Evolutionary conservation across 2,329 filamentous ascomycete species (phyloP), one percentile per base, ranked within the genome.

Genomic region (Podosphaera xanthii): DNA sequence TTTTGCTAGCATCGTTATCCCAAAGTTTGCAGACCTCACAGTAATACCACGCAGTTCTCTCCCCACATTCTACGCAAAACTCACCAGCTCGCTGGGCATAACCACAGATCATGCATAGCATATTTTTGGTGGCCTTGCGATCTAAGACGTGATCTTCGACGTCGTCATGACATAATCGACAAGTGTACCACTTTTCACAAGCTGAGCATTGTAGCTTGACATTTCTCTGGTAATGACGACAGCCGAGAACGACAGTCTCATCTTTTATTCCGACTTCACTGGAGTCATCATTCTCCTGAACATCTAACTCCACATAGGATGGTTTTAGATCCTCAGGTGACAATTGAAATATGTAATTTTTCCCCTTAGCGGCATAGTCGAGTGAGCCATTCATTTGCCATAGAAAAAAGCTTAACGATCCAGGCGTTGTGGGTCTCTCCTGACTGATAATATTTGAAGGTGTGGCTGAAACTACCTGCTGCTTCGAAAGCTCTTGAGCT

Each of bases 91-190:
- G 80, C 67, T 98, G 92, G 1, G 92, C 84, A 59, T 85, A 87
- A 5, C 83, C 81, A 70, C 92, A 98, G 35, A 89, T 76, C 92
- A 98, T 98, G 70, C 92, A 98, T 4, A 98, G 78, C 92, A 98
- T 98, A 67, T 96, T 85, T 70, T 84, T 84, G 6, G 91, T 98
- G 65, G 87, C 85, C 65, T 82, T 83, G 58, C 92, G 81, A 65
- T 90, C 81, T 60, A 98, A 75, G 61, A 74, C 76, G 69, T 95
- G 88, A 64, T 87, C 82, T 67, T 96, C 87, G 7, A 75, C 78
- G 56, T 82, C 80, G 69, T 98, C 89, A 68, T 98, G 92, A 68
- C 92, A 98, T 68, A 97, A 84, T 22, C 92, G 84, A 69, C 92
- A 98, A 0, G 91, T 87, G 68, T 96, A 94, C 92, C 92, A 98